Conservation (phyloP, 768 basidiomycete genomes). For the Lyophyllum shimeji region DNA sequence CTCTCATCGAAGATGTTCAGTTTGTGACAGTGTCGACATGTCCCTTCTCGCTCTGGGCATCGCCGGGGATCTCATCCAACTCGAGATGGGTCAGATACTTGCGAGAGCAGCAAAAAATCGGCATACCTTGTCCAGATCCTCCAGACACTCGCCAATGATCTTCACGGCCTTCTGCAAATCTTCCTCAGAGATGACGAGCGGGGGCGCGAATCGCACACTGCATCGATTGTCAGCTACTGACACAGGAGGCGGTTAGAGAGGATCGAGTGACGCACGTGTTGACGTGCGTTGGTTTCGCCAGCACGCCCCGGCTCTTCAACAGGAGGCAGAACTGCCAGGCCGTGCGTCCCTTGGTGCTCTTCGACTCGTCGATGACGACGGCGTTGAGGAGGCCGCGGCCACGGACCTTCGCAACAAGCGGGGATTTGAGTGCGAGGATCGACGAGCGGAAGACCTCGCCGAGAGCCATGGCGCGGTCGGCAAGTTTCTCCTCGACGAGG, state of each 20-base stretch:
- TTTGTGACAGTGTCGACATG: slow-evolving; percentile 30
- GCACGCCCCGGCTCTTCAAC: slow-evolving; percentile 85
- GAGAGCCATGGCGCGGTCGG: slow-evolving; percentile 73
- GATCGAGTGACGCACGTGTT: slow-evolving; percentile 71
- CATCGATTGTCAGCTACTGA: background rate
- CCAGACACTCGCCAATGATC: slow-evolving; percentile 74
- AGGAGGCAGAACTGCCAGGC: slow-evolving; percentile 97
- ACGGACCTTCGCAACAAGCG: slow-evolving; percentile 76
- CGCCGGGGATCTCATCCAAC: slow-evolving; percentile 59
- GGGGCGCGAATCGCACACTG: slow-evolving; percentile 96
- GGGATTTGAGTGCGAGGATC: slow-evolving; percentile 59
- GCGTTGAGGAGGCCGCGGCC: slow-evolving; percentile 92
- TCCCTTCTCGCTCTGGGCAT: slow-evolving; percentile 58
- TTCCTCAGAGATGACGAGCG: slow-evolving; percentile 89
- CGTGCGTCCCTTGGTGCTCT: slow-evolving; percentile 72
- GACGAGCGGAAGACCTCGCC: slow-evolving; percentile 79
- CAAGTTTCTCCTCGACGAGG: slow-evolving; percentile 84
- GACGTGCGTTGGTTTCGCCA: slow-evolving; percentile 95
- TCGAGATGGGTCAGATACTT: slow-evolving; percentile 7
- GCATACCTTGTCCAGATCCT: slow-evolving; percentile 75
- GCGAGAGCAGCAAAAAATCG: background rate
- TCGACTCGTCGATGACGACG: slow-evolving; percentile 85
- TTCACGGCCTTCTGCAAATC: slow-evolving; percentile 74
- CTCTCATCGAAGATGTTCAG: slow-evolving; percentile 3
- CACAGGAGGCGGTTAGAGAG: background rate